A percentile compares a stretch with the other conserved stretches of the same genome.
These are phyloP conservation scores for Glaciozyma antarctica DNA, from an alignment of 768 basidiomycete species.

Conservation along the genomic window DNA sequence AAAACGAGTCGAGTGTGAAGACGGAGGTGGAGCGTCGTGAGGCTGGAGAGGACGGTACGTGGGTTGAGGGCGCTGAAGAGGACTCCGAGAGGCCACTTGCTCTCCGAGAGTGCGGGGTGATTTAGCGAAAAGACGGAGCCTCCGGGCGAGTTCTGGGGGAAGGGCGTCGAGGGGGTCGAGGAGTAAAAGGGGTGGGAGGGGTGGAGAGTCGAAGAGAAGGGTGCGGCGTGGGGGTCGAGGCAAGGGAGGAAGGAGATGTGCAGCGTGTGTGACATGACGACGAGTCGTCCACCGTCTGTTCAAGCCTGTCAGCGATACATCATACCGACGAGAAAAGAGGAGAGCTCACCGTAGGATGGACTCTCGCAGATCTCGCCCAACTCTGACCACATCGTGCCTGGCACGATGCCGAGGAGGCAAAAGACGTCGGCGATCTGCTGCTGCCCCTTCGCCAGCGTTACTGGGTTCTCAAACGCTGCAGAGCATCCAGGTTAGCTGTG, in stretches of 20 bases:
- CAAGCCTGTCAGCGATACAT: neutral
- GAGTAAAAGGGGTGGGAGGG: conserved; percentile 24
- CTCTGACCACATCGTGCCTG: conserved; percentile 25
- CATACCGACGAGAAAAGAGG: neutral
- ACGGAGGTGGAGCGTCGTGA: conserved; percentile 61
- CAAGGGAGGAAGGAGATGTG: conserved; percentile 64
- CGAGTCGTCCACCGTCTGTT: conserved; percentile 61
- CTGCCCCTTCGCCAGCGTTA: conserved; percentile 17
- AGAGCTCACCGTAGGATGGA: conserved; percentile 8
- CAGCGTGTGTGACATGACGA: conserved; percentile 69
- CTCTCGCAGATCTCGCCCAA: conserved; percentile 25
- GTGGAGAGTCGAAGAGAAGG: conserved; percentile 1
- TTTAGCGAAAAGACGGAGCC: neutral
- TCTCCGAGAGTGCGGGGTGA: neutral
- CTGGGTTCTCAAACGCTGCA: conserved; percentile 28
- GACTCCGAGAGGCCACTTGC: conserved; percentile 16
- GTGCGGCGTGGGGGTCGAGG: conserved; percentile 5
- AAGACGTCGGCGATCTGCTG: conserved; percentile 23
- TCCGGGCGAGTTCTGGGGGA: conserved; percentile 11
- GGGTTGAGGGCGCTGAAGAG: conserved; percentile 10
- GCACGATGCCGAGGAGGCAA: conserved; percentile 16
- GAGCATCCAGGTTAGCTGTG: neutral
- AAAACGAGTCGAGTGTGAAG: conserved; percentile 66
- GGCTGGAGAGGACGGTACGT: conserved; percentile 40
- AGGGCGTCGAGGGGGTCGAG: conserved; percentile 19